A percentile compares a stretch with the other conserved stretches of the same genome.
Evolutionary conservation across 2,329 filamentous ascomycete genomes (phyloP).

Genomic region (Pseudogymnoascus sp.): DNA sequence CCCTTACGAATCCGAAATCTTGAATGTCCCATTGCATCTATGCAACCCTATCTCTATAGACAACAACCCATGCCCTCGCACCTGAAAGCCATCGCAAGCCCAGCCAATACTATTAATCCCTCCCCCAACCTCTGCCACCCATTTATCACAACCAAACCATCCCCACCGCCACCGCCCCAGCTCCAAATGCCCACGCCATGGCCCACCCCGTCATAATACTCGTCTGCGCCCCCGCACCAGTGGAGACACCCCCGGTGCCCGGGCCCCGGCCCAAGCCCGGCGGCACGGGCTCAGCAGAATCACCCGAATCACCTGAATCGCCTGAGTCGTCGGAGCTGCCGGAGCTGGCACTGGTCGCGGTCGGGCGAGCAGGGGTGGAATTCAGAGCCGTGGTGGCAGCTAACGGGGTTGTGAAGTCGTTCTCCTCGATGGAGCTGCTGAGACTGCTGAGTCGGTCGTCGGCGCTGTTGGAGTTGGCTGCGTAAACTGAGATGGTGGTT

Average conservation of each 20-base stretch:
- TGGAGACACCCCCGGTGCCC: neutral
- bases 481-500: neutral
- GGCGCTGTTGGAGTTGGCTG: neutral
- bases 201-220: neutral
- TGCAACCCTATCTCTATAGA: neutral
- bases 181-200: neutral
- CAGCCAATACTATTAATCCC: neutral
- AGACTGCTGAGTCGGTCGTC: neutral
- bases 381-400: neutral
- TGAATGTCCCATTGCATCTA: neutral
- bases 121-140: neutral
- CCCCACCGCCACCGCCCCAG: neutral
- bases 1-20: neutral
- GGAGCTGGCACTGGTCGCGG: neutral
- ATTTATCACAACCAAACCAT: conserved; percentile 1
- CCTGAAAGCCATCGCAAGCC: neutral
- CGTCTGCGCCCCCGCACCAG: neutral
- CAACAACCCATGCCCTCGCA: neutral
- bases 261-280: neutral
- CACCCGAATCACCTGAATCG: neutral
- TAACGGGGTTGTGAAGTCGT: neutral
- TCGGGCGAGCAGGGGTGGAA: neutral
- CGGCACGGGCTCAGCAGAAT: no score
- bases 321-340: neutral
- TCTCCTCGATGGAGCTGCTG: neutral